A percentile compares a stretch with the other conserved stretches of the same genome.
These are phyloP conservation scores for Eucalyptus rudis DNA, from an alignment of 345 rosid species.

Conservation along the genomic window DNA sequence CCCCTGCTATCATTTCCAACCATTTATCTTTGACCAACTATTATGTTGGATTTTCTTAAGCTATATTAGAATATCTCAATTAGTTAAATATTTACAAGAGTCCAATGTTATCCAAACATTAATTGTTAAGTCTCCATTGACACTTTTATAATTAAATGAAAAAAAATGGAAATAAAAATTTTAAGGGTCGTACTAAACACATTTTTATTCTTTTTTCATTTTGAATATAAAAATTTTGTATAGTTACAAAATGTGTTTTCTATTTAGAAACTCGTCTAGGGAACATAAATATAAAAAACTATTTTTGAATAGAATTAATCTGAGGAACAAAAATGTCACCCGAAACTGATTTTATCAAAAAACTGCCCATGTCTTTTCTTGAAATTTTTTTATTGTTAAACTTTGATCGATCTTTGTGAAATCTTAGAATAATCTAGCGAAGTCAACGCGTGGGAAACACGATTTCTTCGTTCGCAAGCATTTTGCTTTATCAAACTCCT, in stretches of 20 bases:
- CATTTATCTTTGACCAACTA: neutral
- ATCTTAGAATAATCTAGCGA: neutral
- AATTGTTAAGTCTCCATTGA: neutral
- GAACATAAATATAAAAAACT: fast-evolving
- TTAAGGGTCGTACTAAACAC: fast-evolving
- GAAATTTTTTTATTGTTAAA: neutral
- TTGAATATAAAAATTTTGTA: fast-evolving
- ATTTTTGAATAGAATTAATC: fast-evolving
- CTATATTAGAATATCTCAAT: neutral
- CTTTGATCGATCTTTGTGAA: neutral
- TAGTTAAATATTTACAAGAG: neutral
- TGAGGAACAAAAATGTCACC: fast-evolving
- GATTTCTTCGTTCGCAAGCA: neutral
- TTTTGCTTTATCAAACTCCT: neutral
- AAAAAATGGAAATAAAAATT: too few relatives aligned
- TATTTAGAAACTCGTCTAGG: fast-evolving
- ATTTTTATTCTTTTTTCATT: too few relatives aligned
- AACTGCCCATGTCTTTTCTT: neutral
- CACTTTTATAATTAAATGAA: too few relatives aligned
- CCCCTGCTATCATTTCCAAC: neutral
- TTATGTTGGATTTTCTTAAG: neutral
- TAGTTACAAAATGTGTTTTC: fast-evolving
- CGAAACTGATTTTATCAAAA: too few relatives aligned
- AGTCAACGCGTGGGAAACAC: neutral
- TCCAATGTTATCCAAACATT: neutral